phyloP scores from a whole-genome alignment of 2,329 filamentous ascomycete species.

The Fusarium scirpi region DNA sequence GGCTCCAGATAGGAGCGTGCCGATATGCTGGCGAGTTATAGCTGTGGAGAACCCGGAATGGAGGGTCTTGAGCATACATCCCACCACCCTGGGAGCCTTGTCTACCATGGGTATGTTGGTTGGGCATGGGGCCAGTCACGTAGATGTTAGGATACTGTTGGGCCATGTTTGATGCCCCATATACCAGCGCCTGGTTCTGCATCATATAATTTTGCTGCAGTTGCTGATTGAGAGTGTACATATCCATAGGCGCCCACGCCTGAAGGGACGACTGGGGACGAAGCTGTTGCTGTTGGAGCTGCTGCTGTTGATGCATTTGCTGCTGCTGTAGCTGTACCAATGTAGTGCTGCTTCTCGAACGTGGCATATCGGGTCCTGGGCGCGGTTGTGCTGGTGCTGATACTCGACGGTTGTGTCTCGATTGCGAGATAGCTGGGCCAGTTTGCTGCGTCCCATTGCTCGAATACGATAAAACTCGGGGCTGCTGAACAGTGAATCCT shows the following conservation, averaged over 20 bases:
- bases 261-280: slow-evolving; percentile 29
- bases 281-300: slow-evolving; percentile 27
- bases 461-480: slow-evolving; percentile 31
- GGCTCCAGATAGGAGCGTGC: slow-evolving; percentile 68
- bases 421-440: slow-evolving; percentile 9
- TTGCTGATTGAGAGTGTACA: slow-evolving; percentile 37
- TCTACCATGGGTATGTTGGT: slow-evolving; percentile 24
- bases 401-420: slow-evolving; percentile 34
- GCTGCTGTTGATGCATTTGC: slow-evolving; percentile 22
- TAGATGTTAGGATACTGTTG: slow-evolving; percentile 41
- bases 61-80: slow-evolving; percentile 46
- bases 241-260: slow-evolving; percentile 34
- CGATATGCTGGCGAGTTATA: slow-evolving; percentile 70
- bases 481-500: slow-evolving; percentile 16
- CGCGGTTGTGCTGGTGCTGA: slow-evolving; percentile 36
- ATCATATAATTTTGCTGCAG: slow-evolving; percentile 40
- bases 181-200: slow-evolving; percentile 35
- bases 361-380: slow-evolving; percentile 15
- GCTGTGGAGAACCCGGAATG: slow-evolving; percentile 67
- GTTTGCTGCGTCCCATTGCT: slow-evolving; percentile 33
- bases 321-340: slow-evolving; percentile 34
- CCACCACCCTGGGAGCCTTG: slow-evolving; percentile 36
- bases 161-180: slow-evolving; percentile 36
- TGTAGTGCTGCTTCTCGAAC: slow-evolving; percentile 30
- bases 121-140: slow-evolving; percentile 18